Conservation (phyloP, 768 basidiomycete genomes). For the Favolaschia claudopus region DNA sequence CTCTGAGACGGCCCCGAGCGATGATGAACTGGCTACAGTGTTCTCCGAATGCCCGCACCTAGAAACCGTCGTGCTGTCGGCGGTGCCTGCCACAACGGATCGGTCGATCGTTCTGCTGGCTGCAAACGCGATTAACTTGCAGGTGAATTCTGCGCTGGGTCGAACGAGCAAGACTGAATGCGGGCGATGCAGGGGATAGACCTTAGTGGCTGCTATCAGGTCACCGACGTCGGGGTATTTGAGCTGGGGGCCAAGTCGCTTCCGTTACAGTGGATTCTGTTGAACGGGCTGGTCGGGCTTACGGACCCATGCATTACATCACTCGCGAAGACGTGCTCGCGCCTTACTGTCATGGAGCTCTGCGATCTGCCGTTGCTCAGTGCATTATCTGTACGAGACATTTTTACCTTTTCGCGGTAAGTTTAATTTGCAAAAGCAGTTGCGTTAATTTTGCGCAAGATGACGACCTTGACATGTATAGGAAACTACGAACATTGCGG, state of each 20-base stretch:
- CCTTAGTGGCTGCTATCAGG: constrained; percentile 72
- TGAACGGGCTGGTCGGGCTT: constrained; percentile 73
- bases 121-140: constrained; percentile 66
- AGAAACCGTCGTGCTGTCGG: constrained; percentile 72
- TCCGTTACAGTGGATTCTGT: constrained; percentile 75
- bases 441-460: constrained; percentile 11
- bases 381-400: constrained; percentile 72
- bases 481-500: constrained; percentile 77
- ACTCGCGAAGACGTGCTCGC: constrained; percentile 77
- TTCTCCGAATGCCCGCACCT: constrained; percentile 70
- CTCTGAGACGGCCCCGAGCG: constrained; percentile 47
- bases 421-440: constrained; percentile 27
- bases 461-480: constrained; percentile 32
- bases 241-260: constrained; percentile 74
- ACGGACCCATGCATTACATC: constrained; percentile 68
- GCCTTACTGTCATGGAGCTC: constrained; percentile 84
- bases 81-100: constrained; percentile 74
- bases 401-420: constrained; percentile 80
- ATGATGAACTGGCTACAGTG: constrained; percentile 66
- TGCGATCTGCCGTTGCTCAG: constrained; percentile 74
- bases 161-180: too few relatives aligned
- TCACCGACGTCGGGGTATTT: constrained; percentile 82
- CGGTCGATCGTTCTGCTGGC: constrained; percentile 71
- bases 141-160: too few relatives aligned
- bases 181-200: constrained; percentile 84